Evolutionary conservation across 2,329 filamentous ascomycete genomes (phyloP).

Genomic region (Xylaria sp.): DNA sequence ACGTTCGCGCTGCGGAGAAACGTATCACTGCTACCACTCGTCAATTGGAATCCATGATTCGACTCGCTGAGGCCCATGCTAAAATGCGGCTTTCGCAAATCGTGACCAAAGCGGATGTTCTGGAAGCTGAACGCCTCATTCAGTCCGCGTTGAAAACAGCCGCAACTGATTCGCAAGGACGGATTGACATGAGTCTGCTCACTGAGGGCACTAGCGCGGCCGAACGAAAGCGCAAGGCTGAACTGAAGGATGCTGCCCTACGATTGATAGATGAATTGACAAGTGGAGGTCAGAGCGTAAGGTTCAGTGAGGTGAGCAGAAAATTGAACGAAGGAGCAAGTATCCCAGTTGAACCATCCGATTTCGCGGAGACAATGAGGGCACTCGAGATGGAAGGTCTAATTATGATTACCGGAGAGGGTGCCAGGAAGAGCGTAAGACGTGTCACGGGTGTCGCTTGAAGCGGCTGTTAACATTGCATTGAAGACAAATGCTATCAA

Average conservation of each 20-base stretch:
- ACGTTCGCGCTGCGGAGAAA: slow-evolving; percentile 87
- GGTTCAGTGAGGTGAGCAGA: slow-evolving; percentile 81
- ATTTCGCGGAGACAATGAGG: slow-evolving; percentile 85
- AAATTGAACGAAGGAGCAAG: slow-evolving; percentile 76
- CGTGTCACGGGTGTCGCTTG: slow-evolving; percentile 69
- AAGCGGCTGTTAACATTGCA: slow-evolving; percentile 20
- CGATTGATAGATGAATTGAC: slow-evolving; percentile 83
- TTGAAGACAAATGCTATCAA: not conserved
- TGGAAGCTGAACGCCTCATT: slow-evolving; percentile 91
- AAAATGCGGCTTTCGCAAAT: slow-evolving; percentile 88
- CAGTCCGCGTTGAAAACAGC: slow-evolving; percentile 94
- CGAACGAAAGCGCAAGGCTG: slow-evolving; percentile 84
- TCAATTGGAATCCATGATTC: slow-evolving; percentile 98
- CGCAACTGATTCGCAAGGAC: slow-evolving; percentile 90
- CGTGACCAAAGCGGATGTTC: slow-evolving; percentile 84
- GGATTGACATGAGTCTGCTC: slow-evolving; percentile 96
- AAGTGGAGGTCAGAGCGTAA: slow-evolving; percentile 71
- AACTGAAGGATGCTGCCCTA: slow-evolving; percentile 83
- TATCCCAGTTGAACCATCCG: slow-evolving; percentile 76
- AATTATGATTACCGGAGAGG: slow-evolving; percentile 84
- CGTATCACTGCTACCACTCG: slow-evolving; percentile 97
- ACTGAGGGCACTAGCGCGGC: slow-evolving; percentile 92
- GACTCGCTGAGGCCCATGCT: slow-evolving; percentile 92
- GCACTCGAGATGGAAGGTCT: slow-evolving; percentile 85
- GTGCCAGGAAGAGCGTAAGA: slow-evolving; percentile 81